These are phyloP conservation scores for Naganishia onofrii DNA, from an alignment of 768 basidiomycete species.

Conservation along the genomic window DNA sequence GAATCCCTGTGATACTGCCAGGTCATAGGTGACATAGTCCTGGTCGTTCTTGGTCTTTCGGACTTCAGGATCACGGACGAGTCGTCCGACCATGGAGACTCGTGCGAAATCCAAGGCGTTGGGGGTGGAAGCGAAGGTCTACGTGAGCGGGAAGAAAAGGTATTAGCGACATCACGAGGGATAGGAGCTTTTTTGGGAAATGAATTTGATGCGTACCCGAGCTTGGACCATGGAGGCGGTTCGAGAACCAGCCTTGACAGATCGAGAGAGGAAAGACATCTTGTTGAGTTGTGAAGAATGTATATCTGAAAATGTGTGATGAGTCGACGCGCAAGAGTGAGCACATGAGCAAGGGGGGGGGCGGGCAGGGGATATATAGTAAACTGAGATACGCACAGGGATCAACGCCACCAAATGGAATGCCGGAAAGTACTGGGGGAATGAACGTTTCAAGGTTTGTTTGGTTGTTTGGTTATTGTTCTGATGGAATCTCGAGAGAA, in stretches of 20 bases:
- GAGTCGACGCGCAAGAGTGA: not conserved
- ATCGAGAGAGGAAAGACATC: constrained; percentile 24
- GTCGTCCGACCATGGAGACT: constrained; percentile 19
- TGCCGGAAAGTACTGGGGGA: not conserved
- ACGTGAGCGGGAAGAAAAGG: not conserved
- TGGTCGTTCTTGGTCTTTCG: constrained; percentile 21
- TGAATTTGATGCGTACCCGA: not conserved
- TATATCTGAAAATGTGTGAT: not conserved
- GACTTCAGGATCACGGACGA: constrained; percentile 16
- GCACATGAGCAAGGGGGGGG: not conserved
- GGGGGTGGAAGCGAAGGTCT: constrained; percentile 23
- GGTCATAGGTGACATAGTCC: constrained; percentile 5
- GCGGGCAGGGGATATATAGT: not conserved
- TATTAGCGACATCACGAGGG: not conserved
- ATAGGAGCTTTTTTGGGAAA: not conserved
- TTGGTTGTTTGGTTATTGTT: not conserved
- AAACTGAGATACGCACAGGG: not conserved
- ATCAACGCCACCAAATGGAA: not conserved
- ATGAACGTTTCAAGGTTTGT: not conserved
- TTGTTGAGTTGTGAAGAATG: not conserved
- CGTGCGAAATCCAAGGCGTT: constrained; percentile 2
- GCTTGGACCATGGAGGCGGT: constrained; percentile 21
- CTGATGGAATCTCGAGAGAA: not conserved
- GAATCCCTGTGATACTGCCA: constrained; percentile 6
- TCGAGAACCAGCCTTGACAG: constrained; percentile 13